Evolutionary conservation across 148 eudicot genomes (phyloP).

Genomic region (Linanthus parryae): DNA sequence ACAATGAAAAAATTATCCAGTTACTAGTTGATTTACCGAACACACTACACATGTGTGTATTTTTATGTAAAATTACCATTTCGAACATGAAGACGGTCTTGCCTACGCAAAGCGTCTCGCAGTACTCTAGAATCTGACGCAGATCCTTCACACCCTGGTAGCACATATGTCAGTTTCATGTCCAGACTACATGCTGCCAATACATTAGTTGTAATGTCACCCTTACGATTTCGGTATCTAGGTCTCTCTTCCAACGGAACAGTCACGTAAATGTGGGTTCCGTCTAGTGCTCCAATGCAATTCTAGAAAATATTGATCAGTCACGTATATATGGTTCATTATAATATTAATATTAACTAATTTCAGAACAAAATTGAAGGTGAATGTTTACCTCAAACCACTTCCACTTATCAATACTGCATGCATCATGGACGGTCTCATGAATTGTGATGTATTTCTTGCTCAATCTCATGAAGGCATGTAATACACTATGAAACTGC

Average conservation of each 20-base stretch:
- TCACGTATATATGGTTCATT: too few species aligned
- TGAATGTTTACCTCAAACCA: too few species aligned
- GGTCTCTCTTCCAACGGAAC: background rate
- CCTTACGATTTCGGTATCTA: background rate
- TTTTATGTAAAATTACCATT: background rate
- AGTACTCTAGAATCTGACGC: conserved; percentile 1
- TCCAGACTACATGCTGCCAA: background rate
- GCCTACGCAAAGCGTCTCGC: background rate
- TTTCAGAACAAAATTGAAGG: too few species aligned
- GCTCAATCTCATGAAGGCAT: too few species aligned
- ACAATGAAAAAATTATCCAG: background rate
- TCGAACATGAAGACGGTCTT: background rate
- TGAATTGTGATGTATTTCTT: too few species aligned
- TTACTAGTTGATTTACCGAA: background rate
- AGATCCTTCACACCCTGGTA: conserved; percentile 3
- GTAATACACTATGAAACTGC: too few species aligned
- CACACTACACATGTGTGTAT: background rate
- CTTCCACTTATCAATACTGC: too few species aligned
- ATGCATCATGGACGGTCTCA: too few species aligned
- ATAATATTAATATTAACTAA: too few species aligned
- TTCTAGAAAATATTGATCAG: background rate
- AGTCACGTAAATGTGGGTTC: background rate
- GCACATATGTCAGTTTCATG: conserved; percentile 5
- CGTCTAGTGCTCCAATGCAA: conserved; percentile 4
- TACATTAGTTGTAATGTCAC: background rate